phyloP scores from a whole-genome alignment of 1,284 basidiomycete genomes.

The Tylopilus sp. region DNA sequence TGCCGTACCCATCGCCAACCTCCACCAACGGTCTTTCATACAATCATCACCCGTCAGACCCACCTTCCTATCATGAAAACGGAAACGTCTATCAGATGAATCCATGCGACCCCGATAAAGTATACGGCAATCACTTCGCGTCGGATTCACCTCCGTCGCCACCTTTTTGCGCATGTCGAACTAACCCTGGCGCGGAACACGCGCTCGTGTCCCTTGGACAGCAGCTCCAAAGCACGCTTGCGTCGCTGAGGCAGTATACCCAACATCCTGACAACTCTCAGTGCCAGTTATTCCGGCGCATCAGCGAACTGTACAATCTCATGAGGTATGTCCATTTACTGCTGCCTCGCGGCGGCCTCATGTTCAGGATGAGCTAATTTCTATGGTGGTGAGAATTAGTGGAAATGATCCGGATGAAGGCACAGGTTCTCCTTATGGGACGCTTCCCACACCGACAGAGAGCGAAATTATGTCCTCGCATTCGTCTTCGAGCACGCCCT shows the following conservation, averaged over 20 bases:
- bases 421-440: slow-evolving; percentile 38
- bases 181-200: slow-evolving; percentile 54
- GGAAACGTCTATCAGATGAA: slow-evolving; percentile 43
- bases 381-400: slow-evolving; percentile 34
- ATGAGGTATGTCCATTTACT: slow-evolving; percentile 55
- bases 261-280: slow-evolving; percentile 52
- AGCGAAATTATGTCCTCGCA: slow-evolving; percentile 67
- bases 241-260: slow-evolving; percentile 55
- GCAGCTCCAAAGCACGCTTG: slow-evolving; percentile 57
- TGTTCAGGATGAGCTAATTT: slow-evolving; percentile 34
- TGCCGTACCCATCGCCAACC: slow-evolving; percentile 35
- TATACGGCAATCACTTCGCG: slow-evolving; percentile 42
- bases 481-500: slow-evolving; percentile 55
- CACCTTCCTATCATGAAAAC: slow-evolving; percentile 45
- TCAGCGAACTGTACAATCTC: slow-evolving; percentile 57
- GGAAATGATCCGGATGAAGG: slow-evolving; percentile 44
- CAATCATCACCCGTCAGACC: slow-evolving; percentile 35
- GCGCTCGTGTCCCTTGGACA: slow-evolving; percentile 59
- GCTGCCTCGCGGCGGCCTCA: slow-evolving; percentile 29
- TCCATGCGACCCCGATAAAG: slow-evolving; percentile 43
- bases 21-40: slow-evolving; percentile 36
- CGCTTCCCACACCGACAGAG: slow-evolving; percentile 52
- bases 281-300: slow-evolving; percentile 57
- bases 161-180: slow-evolving; percentile 58
- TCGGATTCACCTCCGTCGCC: slow-evolving; percentile 38